A percentile compares a stretch with the other conserved stretches of the same genome.
These are phyloP conservation scores for Picea abies DNA, from an alignment of 83 land plant species.

Conservation along the genomic window DNA sequence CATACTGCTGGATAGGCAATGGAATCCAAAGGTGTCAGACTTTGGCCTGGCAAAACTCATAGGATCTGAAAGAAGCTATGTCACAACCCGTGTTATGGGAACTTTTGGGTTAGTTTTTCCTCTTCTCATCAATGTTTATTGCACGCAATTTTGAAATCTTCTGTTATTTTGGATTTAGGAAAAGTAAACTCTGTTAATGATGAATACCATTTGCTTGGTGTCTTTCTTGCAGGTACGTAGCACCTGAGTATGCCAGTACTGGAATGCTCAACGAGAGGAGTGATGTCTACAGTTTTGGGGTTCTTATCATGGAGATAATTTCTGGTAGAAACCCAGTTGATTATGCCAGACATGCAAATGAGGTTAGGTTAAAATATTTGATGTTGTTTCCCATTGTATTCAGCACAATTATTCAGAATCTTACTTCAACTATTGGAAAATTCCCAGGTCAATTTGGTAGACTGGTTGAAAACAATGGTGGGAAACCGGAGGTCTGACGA, in stretches of 20 bases:
- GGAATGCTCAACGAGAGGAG: constrained; percentile 82
- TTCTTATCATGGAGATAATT: constrained; percentile 75
- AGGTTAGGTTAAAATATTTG: constrained; percentile 36
- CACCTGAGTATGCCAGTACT: constrained; percentile 81
- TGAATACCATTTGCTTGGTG: background rate
- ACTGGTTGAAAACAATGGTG: constrained; percentile 68
- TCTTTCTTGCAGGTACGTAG: constrained; percentile 54
- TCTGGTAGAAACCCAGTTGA: constrained; percentile 78
- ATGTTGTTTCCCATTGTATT: background rate
- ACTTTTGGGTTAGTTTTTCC: constrained; percentile 62
- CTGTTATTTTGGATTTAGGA: background rate
- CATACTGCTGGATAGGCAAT: constrained; percentile 65
- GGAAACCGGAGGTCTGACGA: constrained; percentile 50
- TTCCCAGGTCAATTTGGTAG: constrained; percentile 69
- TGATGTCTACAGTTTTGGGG: constrained; percentile 79
- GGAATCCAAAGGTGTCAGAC: constrained; percentile 77
- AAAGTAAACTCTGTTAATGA: background rate
- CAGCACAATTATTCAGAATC: background rate
- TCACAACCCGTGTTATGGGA: constrained; percentile 82
- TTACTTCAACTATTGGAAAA: background rate
- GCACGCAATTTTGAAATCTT: background rate
- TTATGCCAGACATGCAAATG: constrained; percentile 59
- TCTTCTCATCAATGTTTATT: background rate
- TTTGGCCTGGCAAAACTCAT: constrained; percentile 82
- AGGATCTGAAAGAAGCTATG: constrained; percentile 64